Evolutionary conservation across 2,329 filamentous ascomycete genomes (phyloP), one percentile per base, ranked within the genome.

Genomic region (Nigrospora sphaerica): DNA sequence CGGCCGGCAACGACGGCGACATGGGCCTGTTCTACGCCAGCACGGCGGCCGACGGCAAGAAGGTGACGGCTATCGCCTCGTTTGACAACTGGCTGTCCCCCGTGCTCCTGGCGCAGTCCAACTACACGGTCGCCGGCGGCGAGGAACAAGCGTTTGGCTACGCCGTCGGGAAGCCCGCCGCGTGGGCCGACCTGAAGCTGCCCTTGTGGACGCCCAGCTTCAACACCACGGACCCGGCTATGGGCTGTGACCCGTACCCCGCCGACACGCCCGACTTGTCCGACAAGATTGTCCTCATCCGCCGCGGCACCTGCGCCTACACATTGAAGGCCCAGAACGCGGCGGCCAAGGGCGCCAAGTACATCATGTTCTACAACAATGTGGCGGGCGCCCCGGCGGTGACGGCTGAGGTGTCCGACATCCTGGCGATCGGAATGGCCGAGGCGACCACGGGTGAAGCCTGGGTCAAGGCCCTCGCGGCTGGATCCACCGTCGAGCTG

Each of bases 361-460:
- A 83, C 52, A 62, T 85, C 45, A 62, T 85, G 52, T 66, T 81
- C 54, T 85, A 83, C 62, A 83, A 83, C 68, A 79, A 77, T 51
- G 61, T 60, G 7, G 66, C 63, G 13, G 63, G 69, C 23, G 23
- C 23, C 5, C 23, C 23, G 23, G 23, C 23, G 5, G 23, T 28
- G 7, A 28, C 23, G 16, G 34, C 14, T 6, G 56, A 43, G 6
- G 56, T 58, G 10, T 7, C 49, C n/a, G 39, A 42, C 12, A 47
- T 62, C 28, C 23, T 49, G 23, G 34, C 34, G 3, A 36, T 36
- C 12, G 34, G 34, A 6, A 36, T 36, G 34, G 34, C 9, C 14
- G 4, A 36, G 34, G 34, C 34, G 16, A 36, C 34, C 6, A 36
- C 34, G 16, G 34, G 34, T 12, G 14, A 36, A 17, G 34, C 34